A percentile compares a stretch with the other conserved stretches of the same genome.
These are phyloP conservation scores for Starmera stellimalicola DNA, from an alignment of 1,139 yeast genomes.

Conservation along the genomic window DNA sequence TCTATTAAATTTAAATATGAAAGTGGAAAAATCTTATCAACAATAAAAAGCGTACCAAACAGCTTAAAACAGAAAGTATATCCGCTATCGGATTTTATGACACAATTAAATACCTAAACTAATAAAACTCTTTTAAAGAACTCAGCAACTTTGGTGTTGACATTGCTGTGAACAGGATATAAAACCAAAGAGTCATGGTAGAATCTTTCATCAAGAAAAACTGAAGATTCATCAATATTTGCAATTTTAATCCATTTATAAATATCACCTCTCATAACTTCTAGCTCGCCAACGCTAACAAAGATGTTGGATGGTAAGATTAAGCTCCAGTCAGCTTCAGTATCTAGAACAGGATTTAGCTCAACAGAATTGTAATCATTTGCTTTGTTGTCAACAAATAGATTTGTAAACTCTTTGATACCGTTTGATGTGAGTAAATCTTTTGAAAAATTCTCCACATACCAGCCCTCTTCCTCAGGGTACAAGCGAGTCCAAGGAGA, in stretches of 20 bases:
- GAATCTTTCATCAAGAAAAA: conserved; percentile 3
- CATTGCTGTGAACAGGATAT: too few species aligned
- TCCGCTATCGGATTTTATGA: too few species aligned
- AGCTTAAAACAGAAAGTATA: too few species aligned
- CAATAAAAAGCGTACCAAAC: too few species aligned
- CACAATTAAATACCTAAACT: too few species aligned
- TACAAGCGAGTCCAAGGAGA: conserved; percentile 37
- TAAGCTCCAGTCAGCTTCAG: conserved; percentile 23
- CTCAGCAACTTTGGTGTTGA: too few species aligned
- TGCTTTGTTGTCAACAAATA: conserved; percentile 19
- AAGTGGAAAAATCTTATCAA: too few species aligned
- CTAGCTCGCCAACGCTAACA: conserved; percentile 32
- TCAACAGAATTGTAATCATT: conserved; percentile 8
- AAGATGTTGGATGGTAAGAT: conserved; percentile 22
- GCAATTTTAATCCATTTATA: conserved; percentile 1
- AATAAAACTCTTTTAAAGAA: too few species aligned
- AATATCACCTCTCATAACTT: conserved; percentile 25
- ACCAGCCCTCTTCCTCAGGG: conserved; percentile 22
- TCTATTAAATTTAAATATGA: too few species aligned
- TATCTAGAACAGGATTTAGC: conserved; percentile 8
- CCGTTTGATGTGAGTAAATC: conserved; percentile 9
- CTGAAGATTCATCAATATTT: not conserved
- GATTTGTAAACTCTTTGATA: conserved; percentile 22
- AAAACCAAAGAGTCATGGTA: too few species aligned
- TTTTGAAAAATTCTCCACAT: conserved; percentile 19